A percentile compares a stretch with the other conserved stretches of the same genome.
phyloP scores from a whole-genome alignment of 805 yeast species.

The Wickerhamomyces ciferrii region DNA sequence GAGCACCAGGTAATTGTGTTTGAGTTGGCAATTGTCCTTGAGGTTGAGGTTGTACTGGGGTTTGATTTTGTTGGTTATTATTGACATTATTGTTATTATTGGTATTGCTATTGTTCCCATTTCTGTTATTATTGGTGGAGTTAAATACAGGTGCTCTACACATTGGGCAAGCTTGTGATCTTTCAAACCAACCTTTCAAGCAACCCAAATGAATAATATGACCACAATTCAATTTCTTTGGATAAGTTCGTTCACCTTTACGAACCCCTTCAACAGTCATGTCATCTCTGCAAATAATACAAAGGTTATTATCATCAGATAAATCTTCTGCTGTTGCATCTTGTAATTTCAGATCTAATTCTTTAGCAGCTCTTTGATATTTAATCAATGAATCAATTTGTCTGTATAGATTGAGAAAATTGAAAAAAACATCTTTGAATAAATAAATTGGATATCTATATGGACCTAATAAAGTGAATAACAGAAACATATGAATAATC shows the following conservation, averaged over 20 bases:
- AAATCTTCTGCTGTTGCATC: constrained; percentile 60
- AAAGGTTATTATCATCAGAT: constrained; percentile 52
- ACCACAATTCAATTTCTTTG: constrained; percentile 77
- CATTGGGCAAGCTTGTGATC: constrained; percentile 90
- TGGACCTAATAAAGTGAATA: constrained; percentile 40
- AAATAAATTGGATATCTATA: constrained; percentile 40
- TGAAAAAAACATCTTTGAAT: constrained; percentile 42
- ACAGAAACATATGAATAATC: constrained; percentile 37
- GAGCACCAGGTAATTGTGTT: background rate
- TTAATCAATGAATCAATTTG: constrained; percentile 32
- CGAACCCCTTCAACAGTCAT: constrained; percentile 44
- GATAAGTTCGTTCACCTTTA: constrained; percentile 41
- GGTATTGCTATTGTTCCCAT: background rate
- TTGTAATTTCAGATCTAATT: constrained; percentile 56
- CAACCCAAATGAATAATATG: constrained; percentile 90
- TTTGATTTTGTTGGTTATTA: background rate
- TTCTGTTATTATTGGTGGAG: constrained; percentile 5
- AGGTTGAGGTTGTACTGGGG: background rate
- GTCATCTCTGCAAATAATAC: constrained; percentile 92
- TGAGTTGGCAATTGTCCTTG: background rate
- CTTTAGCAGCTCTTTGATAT: constrained; percentile 42
- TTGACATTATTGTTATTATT: background rate
- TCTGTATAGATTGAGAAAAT: constrained; percentile 25
- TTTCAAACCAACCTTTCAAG: constrained; percentile 85
- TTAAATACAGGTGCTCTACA: constrained; percentile 70